phyloP scores from a whole-genome alignment of 192 early-diverging fungal species.

The Umbelopsis sp. region DNA sequence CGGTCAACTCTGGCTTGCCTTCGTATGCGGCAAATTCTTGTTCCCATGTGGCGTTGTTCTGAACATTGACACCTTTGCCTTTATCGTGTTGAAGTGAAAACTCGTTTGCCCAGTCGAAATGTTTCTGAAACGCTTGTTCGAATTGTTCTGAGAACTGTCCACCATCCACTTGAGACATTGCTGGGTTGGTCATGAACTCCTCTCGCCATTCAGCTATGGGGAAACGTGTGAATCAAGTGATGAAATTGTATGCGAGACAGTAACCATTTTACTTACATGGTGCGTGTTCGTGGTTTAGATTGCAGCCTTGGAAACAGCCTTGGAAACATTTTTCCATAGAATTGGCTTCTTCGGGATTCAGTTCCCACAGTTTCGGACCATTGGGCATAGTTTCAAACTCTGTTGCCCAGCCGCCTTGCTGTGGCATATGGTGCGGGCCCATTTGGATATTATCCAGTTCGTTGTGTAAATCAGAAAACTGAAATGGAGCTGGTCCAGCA shows the following conservation, averaged over 20 bases:
- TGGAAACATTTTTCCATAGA: slow-evolving; percentile 52
- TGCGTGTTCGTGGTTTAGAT: slow-evolving; percentile 30
- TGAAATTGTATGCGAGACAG: neutral
- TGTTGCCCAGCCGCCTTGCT: slow-evolving; percentile 42
- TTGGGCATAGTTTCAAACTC: slow-evolving; percentile 39
- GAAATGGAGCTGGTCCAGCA: slow-evolving; percentile 29
- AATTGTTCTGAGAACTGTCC: slow-evolving; percentile 55
- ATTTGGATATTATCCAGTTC: slow-evolving; percentile 36
- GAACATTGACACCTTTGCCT: slow-evolving; percentile 51
- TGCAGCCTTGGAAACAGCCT: slow-evolving; percentile 29
- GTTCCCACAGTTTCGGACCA: slow-evolving; percentile 49
- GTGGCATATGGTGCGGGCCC: slow-evolving; percentile 13
- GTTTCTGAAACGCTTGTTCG: slow-evolving; percentile 60
- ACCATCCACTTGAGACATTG: slow-evolving; percentile 29
- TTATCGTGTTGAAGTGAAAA: slow-evolving; percentile 67
- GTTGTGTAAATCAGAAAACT: slow-evolving; percentile 38
- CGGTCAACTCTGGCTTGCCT: slow-evolving; percentile 19
- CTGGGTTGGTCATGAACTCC: slow-evolving; percentile 54
- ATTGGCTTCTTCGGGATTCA: slow-evolving; percentile 52
- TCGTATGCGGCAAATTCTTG: slow-evolving; percentile 61
- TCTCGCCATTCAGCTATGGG: slow-evolving; percentile 46
- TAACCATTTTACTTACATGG: slow-evolving; percentile 30
- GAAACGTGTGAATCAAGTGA: neutral
- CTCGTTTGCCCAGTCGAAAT: slow-evolving; percentile 78
- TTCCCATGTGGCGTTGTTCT: slow-evolving; percentile 56